These are phyloP conservation scores for Dillenia suffruticosa DNA, from an alignment of 164 flowering plant species.

Conservation along the genomic window DNA sequence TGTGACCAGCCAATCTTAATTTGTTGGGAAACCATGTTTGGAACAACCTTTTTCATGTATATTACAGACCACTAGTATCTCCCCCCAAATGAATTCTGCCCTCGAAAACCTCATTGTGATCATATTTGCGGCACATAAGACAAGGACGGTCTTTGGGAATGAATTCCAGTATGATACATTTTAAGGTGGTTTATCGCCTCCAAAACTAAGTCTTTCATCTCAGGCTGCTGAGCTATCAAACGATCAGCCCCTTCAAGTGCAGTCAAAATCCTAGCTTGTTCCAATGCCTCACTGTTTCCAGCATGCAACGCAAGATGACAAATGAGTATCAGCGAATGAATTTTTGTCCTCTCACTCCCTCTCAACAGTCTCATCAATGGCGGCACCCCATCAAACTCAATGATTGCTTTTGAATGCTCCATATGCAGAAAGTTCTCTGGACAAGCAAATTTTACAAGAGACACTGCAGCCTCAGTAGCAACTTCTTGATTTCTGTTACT, in stretches of 20 bases:
- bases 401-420: conserved; percentile 69
- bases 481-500: conserved; percentile 36
- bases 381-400: conserved; percentile 53
- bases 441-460: conserved; percentile 60
- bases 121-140: conserved; percentile 16
- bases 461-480: conserved; percentile 61
- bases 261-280: conserved; percentile 46
- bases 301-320: conserved; percentile 68
- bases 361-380: conserved; percentile 53
- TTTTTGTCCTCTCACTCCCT: conserved; percentile 33
- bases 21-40: too few species aligned
- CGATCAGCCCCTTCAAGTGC: conserved; percentile 45
- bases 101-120: too few species aligned
- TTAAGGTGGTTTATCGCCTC: conserved; percentile 56
- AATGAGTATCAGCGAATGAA: conserved; percentile 50
- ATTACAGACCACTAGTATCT: too few species aligned
- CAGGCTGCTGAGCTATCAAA: conserved; percentile 41
- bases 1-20: too few species aligned
- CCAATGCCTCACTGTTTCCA: conserved; percentile 50
- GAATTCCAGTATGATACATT: conserved; percentile 53
- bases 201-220: conserved; percentile 48
- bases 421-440: conserved; percentile 47
- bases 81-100: too few species aligned
- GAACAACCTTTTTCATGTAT: too few species aligned
- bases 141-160: conserved; percentile 23